Base-by-base conservation (phyloP, 2,329 filamentous ascomycete genomes). In the Botrytis cinerea region DNA sequence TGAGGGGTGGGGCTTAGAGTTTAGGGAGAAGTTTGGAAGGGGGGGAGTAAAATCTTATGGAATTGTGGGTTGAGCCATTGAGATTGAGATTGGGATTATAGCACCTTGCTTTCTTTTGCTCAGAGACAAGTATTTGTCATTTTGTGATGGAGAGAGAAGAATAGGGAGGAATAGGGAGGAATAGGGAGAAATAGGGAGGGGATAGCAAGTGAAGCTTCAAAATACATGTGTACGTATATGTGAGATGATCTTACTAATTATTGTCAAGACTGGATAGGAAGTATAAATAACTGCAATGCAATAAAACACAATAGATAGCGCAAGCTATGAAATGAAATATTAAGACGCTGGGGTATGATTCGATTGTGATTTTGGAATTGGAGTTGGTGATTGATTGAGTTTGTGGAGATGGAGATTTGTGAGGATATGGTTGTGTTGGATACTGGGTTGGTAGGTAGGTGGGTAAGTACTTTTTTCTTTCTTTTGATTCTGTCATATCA, bases 1-100 rank as follows among this genome's bases (percentile, higher is more conserved):
- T 78, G 54, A 73, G 22, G n/a, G 32, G n/a, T 4, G 16, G 28
- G 57, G 8, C 5, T 22, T 14, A 22, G 22, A 22, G 46, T 48
- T 48, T 25, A 20, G 28, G 57, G 18, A 8, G 46, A 18, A 25
- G 20, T 51, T 3, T 4, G 28, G 28, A 16, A 22, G 3, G n/a
- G 28, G 28, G 28, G 10, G 18, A 14, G 18, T 20, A n/a, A 54
- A n/a, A 16, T 14, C 12, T 16, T 54, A 12, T n/a, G 48, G 48
- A 7, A 54, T 54, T 25, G 5, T 54, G 25, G 48, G 25, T n/a
- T n/a, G 5, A n/a, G 16, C 5, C 28, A 20, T 16, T 10, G 57
- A 12, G 32, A 51, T 25, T 51, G 48, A 54, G 4, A 51, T 25
- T 51, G 48, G n/a, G 10, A 54, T 54, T n/a, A n/a, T 6, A 54